Percentiles rank a stretch among this genome's conserved stretches.
Evolutionary conservation across 2,329 filamentous ascomycete species (phyloP).

Genomic region (Diaporthe sp.): DNA sequence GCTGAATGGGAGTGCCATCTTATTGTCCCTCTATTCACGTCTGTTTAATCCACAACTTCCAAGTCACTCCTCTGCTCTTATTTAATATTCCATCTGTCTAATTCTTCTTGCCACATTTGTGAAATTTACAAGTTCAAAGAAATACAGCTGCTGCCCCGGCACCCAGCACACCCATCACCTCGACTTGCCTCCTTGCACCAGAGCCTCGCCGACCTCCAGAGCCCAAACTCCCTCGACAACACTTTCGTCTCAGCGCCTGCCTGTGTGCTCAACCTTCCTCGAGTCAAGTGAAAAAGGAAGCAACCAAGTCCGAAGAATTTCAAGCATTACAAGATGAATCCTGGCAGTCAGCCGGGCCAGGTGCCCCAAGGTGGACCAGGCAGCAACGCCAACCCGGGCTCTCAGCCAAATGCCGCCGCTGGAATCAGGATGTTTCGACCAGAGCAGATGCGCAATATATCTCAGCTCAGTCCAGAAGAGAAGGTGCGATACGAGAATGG

Average conservation of each 20-base stretch:
- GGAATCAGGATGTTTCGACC: slow-evolving; percentile 62
- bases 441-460: slow-evolving; percentile 65
- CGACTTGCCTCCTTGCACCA: background rate
- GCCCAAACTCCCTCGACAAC: background rate
- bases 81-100: background rate
- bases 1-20: background rate
- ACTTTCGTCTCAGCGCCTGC: background rate
- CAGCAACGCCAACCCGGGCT: slow-evolving; percentile 9
- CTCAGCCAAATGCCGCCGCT: background rate
- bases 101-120: too few species aligned
- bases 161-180: too few species aligned
- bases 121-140: too few species aligned
- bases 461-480: slow-evolving; percentile 67
- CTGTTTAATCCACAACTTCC: background rate
- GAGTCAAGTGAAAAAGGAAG: background rate
- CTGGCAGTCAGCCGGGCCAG: slow-evolving; percentile 43
- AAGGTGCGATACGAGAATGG: slow-evolving; percentile 72
- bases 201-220: background rate
- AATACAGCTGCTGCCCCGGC: background rate
- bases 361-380: slow-evolving; percentile 37
- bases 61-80: background rate
- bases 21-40: background rate
- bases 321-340: slow-evolving; percentile 36
- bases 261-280: background rate
- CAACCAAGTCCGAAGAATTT: too few species aligned